Evolutionary conservation across 106 monocot genomes (phyloP).

Genomic region (Apostasia shenzhenica): DNA sequence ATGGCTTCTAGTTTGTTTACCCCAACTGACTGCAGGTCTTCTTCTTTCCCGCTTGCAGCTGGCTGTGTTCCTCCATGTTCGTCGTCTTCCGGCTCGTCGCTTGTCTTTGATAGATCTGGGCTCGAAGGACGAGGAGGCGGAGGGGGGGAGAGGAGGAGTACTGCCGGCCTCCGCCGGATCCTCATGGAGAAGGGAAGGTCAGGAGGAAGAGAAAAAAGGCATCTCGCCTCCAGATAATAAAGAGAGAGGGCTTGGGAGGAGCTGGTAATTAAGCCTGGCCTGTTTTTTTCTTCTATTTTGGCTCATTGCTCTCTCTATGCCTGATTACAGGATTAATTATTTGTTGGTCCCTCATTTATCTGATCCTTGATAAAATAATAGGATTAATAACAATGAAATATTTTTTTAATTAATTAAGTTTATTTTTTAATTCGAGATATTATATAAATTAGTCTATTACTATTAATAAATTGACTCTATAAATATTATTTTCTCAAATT

Average conservation of each 20-base stretch:
- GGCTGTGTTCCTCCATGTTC: neutral
- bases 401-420: too few species aligned
- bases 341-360: too few species aligned
- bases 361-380: too few species aligned
- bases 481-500: too few species aligned
- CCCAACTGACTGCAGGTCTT: conserved; percentile 28
- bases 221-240: conserved; percentile 5
- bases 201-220: conserved; percentile 11
- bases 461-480: too few species aligned
- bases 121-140: neutral
- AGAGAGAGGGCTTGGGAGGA: conserved; percentile 3
- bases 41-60: neutral
- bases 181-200: conserved; percentile 34
- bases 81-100: neutral
- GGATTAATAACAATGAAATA: too few species aligned
- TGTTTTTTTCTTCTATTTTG: too few species aligned
- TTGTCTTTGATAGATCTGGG: conserved; percentile 18
- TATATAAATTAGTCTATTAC: too few species aligned
- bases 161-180: conserved; percentile 32
- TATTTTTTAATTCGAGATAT: too few species aligned
- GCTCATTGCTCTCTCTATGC: too few species aligned
- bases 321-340: too few species aligned
- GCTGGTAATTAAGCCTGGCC: too few species aligned
- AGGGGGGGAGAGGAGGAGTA: neutral
- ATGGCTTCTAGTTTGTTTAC: conserved; percentile 13